Conservation (phyloP, 352 stramenopile genomes). For the Phytophthora palmivora region DNA sequence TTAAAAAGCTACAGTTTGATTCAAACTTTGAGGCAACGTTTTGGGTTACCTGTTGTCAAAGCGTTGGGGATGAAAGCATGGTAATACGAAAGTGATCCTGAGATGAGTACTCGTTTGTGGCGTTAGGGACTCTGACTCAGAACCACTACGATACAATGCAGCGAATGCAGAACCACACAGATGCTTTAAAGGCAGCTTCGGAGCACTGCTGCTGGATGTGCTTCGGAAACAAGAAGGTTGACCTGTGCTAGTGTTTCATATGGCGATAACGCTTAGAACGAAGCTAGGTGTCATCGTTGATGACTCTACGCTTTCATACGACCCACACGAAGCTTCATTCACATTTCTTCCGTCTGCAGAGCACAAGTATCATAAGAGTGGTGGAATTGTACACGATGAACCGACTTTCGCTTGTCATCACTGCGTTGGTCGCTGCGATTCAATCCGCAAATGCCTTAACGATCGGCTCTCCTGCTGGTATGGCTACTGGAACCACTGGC, state of each 20-base stretch:
- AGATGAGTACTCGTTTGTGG: constrained; percentile 4
- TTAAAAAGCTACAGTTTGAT: no score
- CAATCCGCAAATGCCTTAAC: no score
- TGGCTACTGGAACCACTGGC: constrained; percentile 15
- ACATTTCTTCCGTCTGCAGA: not conserved
- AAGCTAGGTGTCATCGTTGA: constrained; percentile 1
- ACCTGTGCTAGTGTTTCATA: constrained; percentile 6
- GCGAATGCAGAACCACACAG: not conserved
- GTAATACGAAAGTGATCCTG: constrained; percentile 1
- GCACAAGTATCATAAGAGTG: not conserved
- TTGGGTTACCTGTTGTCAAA: no score
- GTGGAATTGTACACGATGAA: constrained; percentile 6
- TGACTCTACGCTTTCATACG: constrained; percentile 9
- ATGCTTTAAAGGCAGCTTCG: constrained; percentile 3
- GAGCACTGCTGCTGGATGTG: constrained; percentile 1
- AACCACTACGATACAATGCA: no score
- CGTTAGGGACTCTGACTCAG: not conserved
- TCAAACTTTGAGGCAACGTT: no score
- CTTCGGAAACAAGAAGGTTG: constrained; percentile 2
- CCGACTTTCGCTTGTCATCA: constrained; percentile 4
- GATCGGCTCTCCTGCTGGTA: constrained; percentile 8
- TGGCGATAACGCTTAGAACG: constrained; percentile 7
- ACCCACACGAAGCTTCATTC: not conserved
- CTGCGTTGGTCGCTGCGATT: no score
- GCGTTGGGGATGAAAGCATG: not conserved